Base-by-base conservation (phyloP, 345 rosid species). In the Streptanthus diversifolius region DNA sequence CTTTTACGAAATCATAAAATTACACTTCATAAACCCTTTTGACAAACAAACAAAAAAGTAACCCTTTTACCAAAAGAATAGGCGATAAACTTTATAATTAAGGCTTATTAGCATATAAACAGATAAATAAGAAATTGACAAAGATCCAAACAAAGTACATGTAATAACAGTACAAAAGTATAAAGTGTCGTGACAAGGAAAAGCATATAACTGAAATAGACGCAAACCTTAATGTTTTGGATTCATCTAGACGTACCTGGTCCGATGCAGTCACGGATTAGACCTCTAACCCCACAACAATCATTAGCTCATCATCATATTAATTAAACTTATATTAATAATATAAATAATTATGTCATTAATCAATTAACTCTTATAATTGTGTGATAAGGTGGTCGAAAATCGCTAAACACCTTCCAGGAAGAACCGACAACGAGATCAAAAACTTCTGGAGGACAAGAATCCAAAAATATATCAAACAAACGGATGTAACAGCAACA, bases 361-460 rank as follows among this genome's bases (percentile, higher is more conserved):
- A 54, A 54, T 72, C 27, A 59, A 3, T 12, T 53, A 12, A 11
- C 17, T 63, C 51, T 63, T 56, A n/a, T n/a, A 47, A 36, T 18
- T 21, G 14, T 58, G 18, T 72, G 27, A 33, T 33, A 19, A 90
- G 96, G 84, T 90, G 96, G 96, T 90, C 96, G 0, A 90, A 95
- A 79, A 95, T 95, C 9, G 99, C 98, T 0, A 95, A 95, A 82
- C 97, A 90, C 68, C 82, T 95, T 9, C 98, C 98, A 7, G 99
- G 99, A 64, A 90, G 99, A 80, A 95, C 99, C 0, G 99, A 95
- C 69, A 95, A 95, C 49, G 99, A 95, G 53, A 95, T 95, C 70
- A 95, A 95, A 76, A 95, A 95, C 17, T 95, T 80, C 59, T 95
- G 99, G 98, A 92, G 99, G 78, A 92, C 98, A 2, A 83, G 90